Percentiles rank a stretch among this genome's conserved stretches.
These are phyloP conservation scores for Micractinium sp. DNA, from an alignment of 139 green algal genomes.

Conservation along the genomic window DNA sequence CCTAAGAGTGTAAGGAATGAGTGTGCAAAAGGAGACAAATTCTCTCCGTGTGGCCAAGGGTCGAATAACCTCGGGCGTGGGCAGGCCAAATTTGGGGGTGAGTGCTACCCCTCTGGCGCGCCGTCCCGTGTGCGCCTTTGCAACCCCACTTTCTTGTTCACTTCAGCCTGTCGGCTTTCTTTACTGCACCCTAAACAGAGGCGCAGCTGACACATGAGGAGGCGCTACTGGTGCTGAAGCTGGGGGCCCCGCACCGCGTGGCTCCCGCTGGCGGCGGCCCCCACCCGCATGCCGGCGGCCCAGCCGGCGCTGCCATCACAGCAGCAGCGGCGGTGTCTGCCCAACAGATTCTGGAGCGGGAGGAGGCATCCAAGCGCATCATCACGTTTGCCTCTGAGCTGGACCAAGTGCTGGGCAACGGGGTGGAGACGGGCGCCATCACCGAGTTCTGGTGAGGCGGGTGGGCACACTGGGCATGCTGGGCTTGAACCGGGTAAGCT, in stretches of 20 bases:
- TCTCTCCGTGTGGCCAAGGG: too few species aligned
- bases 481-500: too few species aligned
- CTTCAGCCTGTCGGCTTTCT: background rate
- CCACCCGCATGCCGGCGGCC: background rate
- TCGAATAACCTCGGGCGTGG: too few species aligned
- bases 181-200: constrained; percentile 16
- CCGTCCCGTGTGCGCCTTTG: background rate
- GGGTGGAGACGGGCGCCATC: constrained; percentile 65
- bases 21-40: too few species aligned
- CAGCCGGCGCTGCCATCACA: background rate
- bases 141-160: background rate
- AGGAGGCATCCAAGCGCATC: constrained; percentile 38
- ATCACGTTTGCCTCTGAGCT: constrained; percentile 66
- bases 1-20: too few species aligned
- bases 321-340: constrained; percentile 40
- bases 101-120: too few species aligned
- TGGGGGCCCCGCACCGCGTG: background rate
- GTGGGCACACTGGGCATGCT: background rate
- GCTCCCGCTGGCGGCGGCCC: background rate
- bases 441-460: constrained; percentile 74
- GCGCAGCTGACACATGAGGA: constrained; percentile 48
- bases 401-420: constrained; percentile 72
- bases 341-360: constrained; percentile 21
- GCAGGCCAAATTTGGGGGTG: too few species aligned
- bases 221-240: constrained; percentile 44